Evolutionary conservation across 495 filamentous ascomycete genomes (phyloP).

Genomic region (Penicillium malachiteum): DNA sequence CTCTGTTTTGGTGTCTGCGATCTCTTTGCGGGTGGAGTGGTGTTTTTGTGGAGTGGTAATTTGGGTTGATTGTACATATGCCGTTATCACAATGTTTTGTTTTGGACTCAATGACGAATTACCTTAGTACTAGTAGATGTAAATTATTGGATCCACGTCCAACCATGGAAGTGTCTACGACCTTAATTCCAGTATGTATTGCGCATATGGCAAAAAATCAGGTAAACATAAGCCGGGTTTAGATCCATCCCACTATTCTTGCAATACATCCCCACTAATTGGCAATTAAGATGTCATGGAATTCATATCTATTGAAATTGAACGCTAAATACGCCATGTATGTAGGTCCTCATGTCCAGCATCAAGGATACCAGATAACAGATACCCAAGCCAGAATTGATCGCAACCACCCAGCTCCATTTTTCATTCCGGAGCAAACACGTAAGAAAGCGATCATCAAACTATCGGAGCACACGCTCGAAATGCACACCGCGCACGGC

Average conservation of each 20-base stretch:
- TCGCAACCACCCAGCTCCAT: too few relatives aligned
- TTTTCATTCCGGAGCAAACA: not conserved
- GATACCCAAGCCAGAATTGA: too few relatives aligned
- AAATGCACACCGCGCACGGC: slow-evolving; percentile 68
- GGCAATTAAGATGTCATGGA: too few relatives aligned
- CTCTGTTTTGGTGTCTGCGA: not conserved
- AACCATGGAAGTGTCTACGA: too few relatives aligned
- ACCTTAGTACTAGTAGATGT: too few relatives aligned
- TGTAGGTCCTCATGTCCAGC: slow-evolving; percentile 15
- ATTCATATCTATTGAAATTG: slow-evolving; percentile 20
- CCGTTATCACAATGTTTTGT: slow-evolving; percentile 22
- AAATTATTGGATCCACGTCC: too few relatives aligned
- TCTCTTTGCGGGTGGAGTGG: slow-evolving; percentile 12
- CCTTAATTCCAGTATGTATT: too few relatives aligned
- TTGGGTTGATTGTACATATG: slow-evolving; percentile 32
- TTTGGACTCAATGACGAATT: not conserved
- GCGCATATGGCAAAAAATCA: too few relatives aligned
- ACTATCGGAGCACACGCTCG: slow-evolving; percentile 64
- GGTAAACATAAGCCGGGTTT: too few relatives aligned
- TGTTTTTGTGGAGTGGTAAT: slow-evolving; percentile 14
- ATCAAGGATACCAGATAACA: not conserved
- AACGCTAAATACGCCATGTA: slow-evolving; percentile 33
- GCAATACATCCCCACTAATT: too few relatives aligned
- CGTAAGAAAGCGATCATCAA: not conserved
- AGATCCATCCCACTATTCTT: too few relatives aligned